Evolutionary conservation across 2,329 filamentous ascomycete species (phyloP).

Genomic region (Chaetomium globosum): DNA sequence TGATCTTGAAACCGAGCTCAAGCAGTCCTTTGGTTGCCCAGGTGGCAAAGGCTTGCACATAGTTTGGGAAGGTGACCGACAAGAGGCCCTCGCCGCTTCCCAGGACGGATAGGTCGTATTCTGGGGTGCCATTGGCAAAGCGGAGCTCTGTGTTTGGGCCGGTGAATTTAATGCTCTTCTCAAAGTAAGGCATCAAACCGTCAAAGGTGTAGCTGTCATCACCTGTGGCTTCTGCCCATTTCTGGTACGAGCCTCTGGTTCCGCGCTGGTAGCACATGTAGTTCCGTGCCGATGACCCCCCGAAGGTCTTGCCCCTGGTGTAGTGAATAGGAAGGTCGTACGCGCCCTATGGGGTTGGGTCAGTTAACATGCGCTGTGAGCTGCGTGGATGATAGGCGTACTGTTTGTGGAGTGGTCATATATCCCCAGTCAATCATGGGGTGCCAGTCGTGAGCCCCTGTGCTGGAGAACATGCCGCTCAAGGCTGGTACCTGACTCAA

Average conservation of each 20-base stretch:
- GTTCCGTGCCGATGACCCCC: too few species aligned
- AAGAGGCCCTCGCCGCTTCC: neutral
- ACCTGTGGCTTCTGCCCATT: neutral
- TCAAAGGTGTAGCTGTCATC: neutral
- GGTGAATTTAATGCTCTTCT: neutral
- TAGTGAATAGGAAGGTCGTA: too few species aligned
- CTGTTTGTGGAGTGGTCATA: neutral
- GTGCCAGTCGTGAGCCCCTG: neutral
- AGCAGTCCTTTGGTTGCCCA: neutral
- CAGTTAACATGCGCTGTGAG: too few species aligned
- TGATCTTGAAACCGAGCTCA: neutral
- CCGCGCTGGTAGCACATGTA: too few species aligned
- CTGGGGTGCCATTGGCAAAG: neutral
- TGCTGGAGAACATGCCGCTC: conserved; percentile 25
- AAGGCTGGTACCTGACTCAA: conserved; percentile 41
- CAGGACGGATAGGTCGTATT: neutral
- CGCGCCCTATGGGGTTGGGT: too few species aligned
- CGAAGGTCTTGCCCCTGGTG: too few species aligned
- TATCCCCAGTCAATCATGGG: neutral
- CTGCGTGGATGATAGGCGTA: neutral
- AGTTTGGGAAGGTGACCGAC: neutral
- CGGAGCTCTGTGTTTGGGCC: neutral
- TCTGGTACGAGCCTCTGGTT: neutral
- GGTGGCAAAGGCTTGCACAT: neutral
- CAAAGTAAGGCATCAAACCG: neutral